phyloP scores from a whole-genome alignment of 306 rosid species.

The Prunus mume region DNA sequence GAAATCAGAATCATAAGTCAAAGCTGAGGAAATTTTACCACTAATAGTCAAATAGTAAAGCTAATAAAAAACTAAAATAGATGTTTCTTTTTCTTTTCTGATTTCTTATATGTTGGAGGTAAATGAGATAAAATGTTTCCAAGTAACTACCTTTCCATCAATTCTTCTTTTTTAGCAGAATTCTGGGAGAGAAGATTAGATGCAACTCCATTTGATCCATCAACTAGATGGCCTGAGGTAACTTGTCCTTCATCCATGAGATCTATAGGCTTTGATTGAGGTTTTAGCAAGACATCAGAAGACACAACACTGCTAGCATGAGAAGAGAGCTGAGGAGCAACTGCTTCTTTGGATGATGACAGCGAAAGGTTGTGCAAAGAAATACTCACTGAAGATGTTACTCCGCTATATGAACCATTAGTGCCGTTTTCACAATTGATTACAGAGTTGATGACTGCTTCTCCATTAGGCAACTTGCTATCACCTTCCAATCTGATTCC shows the following conservation, averaged over 20 bases:
- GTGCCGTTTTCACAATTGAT: not conserved
- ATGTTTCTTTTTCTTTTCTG: not conserved
- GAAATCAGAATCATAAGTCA: not conserved
- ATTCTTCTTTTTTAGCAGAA: conserved; percentile 7
- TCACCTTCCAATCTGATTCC: conserved; percentile 5
- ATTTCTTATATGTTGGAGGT: not conserved
- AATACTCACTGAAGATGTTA: conserved; percentile 12
- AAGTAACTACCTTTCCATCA: conserved; percentile 15
- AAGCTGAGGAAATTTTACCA: not conserved
- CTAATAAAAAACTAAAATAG: not conserved
- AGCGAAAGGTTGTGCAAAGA: conserved; percentile 21
- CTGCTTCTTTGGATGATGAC: conserved; percentile 25
- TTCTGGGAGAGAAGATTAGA: conserved; percentile 4
- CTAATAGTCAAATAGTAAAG: not conserved
- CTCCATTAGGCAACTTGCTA: conserved; percentile 2
- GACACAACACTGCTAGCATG: conserved; percentile 5
- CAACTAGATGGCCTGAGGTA: not conserved
- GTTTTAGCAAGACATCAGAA: conserved; percentile 1
- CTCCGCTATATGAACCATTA: not conserved
- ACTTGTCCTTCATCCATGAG: conserved; percentile 10
- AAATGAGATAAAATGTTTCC: not conserved
- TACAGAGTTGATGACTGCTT: not conserved
- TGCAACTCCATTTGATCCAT: not conserved
- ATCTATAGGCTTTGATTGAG: conserved; percentile 17
- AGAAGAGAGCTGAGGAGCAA: conserved; percentile 13